A percentile compares a stretch with the other conserved stretches of the same genome.
These are phyloP conservation scores for Quercus ilex DNA, from an alignment of 306 rosid genomes.

Conservation along the genomic window DNA sequence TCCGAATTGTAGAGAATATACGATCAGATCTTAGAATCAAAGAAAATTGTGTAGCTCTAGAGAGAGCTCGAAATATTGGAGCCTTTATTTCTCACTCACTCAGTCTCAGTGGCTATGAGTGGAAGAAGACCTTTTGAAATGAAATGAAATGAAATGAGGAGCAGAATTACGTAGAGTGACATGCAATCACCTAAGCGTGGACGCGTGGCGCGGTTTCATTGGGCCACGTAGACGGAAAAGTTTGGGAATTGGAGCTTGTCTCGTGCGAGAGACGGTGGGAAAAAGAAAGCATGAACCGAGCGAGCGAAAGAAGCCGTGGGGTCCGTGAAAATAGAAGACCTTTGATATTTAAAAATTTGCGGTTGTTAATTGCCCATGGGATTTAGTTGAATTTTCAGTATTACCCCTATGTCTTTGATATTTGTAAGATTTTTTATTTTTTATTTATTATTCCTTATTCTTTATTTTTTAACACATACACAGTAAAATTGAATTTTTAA, in stretches of 20 bases:
- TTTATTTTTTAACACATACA: accelerated
- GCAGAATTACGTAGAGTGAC: slow-evolving; percentile 1
- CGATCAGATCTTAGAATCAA: slow-evolving; percentile 23
- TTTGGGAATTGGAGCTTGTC: slow-evolving; percentile 6
- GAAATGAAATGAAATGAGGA: neutral
- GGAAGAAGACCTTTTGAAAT: neutral
- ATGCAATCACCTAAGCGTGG: neutral
- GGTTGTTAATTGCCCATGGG: neutral
- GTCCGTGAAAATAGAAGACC: slow-evolving; percentile 19
- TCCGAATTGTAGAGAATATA: slow-evolving; percentile 1
- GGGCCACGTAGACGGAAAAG: neutral
- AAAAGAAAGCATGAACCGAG: neutral
- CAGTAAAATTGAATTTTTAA: too few relatives aligned
- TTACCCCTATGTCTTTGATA: neutral
- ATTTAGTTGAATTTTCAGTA: slow-evolving; percentile 3
- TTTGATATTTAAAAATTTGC: slow-evolving; percentile 10
- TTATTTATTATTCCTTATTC: neutral
- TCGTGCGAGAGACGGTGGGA: slow-evolving; percentile 34
- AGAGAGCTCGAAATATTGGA: slow-evolving; percentile 7
- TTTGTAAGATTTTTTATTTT: neutral
- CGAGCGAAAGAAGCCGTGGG: neutral
- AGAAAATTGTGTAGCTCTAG: neutral
- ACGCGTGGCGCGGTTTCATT: slow-evolving; percentile 18
- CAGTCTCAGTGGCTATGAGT: too few relatives aligned
- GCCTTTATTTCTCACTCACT: slow-evolving; percentile 1